phyloP scores from a whole-genome alignment of 2,329 filamentous ascomycete species.

The Ophiostoma fasciatum region DNA sequence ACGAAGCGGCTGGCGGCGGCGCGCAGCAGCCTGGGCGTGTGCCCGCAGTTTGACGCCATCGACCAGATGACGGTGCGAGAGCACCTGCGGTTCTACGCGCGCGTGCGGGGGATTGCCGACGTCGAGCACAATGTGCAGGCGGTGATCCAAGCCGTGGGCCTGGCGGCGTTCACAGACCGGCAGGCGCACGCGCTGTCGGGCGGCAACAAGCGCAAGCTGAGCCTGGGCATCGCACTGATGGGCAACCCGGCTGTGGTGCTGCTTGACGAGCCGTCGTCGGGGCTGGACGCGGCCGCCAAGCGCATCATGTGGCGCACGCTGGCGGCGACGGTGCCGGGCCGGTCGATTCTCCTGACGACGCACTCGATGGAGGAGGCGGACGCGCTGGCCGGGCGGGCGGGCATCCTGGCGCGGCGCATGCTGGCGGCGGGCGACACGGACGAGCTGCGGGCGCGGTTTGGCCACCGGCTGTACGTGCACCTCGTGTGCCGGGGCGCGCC shows the following conservation, averaged over 20 bases:
- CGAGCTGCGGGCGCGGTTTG: constrained; percentile 57
- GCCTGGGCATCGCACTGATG: constrained; percentile 78
- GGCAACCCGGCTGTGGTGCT: constrained; percentile 79
- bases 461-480: constrained; percentile 68
- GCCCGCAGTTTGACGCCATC: constrained; percentile 76
- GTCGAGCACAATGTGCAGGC: constrained; percentile 63
- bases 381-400: constrained; percentile 67
- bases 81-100: constrained; percentile 77
- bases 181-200: constrained; percentile 72
- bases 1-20: constrained; percentile 57
- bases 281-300: constrained; percentile 83
- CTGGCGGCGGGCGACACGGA: constrained; percentile 68
- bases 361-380: constrained; percentile 95
- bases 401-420: constrained; percentile 77
- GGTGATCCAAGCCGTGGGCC: constrained; percentile 67
- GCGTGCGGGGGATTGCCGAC: constrained; percentile 62
- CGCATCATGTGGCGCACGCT: constrained; percentile 87
- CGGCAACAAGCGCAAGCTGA: constrained; percentile 88
- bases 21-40: constrained; percentile 71
- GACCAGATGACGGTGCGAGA: constrained; percentile 83
- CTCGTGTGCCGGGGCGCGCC: constrained; percentile 63
- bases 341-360: constrained; percentile 78
- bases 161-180: constrained; percentile 53
- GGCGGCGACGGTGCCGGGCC: constrained; percentile 54
- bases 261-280: constrained; percentile 77